Conservation (phyloP, 352 stramenopile genomes). For the Thraustochytrium striatum region DNA sequence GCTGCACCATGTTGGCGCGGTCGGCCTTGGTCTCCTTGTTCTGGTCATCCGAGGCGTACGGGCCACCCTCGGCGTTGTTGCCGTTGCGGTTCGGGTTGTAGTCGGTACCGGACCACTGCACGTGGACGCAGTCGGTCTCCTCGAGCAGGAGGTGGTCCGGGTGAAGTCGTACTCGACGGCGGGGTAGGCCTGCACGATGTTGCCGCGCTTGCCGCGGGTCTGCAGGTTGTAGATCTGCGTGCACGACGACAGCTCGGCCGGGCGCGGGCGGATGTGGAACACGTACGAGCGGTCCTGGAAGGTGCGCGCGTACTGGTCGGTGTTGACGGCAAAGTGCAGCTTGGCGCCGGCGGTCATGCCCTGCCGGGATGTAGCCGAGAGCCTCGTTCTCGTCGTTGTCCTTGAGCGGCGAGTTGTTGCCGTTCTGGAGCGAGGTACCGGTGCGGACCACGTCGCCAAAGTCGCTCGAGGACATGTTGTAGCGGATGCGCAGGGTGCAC, state of each 20-base stretch:
- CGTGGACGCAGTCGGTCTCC: slow-evolving; percentile 54
- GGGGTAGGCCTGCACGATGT: slow-evolving; percentile 59
- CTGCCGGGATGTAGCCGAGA: slow-evolving; percentile 52
- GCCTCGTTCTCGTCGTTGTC: slow-evolving; percentile 47
- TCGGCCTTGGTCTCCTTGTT: slow-evolving; percentile 50
- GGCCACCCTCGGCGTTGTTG: slow-evolving; percentile 58
- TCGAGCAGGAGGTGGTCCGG: slow-evolving; percentile 48
- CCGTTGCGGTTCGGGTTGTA: slow-evolving; percentile 57
- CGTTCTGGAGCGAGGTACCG: slow-evolving; percentile 44
- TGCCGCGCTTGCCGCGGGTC: slow-evolving; percentile 56
- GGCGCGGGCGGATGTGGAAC: slow-evolving; percentile 19
- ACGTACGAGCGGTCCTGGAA: slow-evolving; percentile 51
- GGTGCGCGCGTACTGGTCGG: slow-evolving; percentile 59
- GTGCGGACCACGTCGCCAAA: slow-evolving; percentile 42
- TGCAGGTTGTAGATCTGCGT: slow-evolving; percentile 58
- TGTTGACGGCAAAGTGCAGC: slow-evolving; percentile 53
- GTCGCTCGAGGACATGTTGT: slow-evolving; percentile 56
- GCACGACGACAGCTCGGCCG: not conserved
- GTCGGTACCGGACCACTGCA: slow-evolving; percentile 58
- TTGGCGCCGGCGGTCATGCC: slow-evolving; percentile 46
- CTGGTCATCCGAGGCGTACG: slow-evolving; percentile 54
- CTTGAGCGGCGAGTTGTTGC: slow-evolving; percentile 45
- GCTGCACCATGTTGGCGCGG: slow-evolving; percentile 55
- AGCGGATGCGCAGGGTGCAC: slow-evolving; percentile 54
- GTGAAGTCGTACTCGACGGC: slow-evolving; percentile 58